Base-by-base conservation (phyloP, 441 rosid species). In the Isatis lusitanica region DNA sequence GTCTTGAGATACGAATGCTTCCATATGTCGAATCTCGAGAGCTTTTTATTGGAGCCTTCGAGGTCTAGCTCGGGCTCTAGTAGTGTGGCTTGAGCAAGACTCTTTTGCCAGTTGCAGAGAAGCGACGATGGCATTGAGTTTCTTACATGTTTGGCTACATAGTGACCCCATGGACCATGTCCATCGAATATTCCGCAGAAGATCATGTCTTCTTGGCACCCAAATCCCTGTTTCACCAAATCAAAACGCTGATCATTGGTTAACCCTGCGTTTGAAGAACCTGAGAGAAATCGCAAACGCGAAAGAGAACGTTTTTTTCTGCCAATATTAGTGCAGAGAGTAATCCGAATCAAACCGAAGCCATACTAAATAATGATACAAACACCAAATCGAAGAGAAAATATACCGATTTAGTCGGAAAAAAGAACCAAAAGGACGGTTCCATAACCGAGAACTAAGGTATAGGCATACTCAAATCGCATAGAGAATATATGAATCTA, bases 151-250 rank as follows among this genome's bases (percentile, higher is more conserved):
- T 91, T 92, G 1, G 98, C 82, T 51, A 95, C 98, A 42, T 70
- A 92, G 78, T 95, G 99, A 26, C 99, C 99, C 99, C 99, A 95
- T 8, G 89, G 88, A 60, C 98, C 99, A 15, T 92, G 99, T 46
- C 99, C 98, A 74, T 95, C 98, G 68, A 92, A 95, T 79, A 95
- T 86, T 70, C 99, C 99, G 7, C 98, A 92, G 60, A 92, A 95
- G 0, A 81, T 74, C 94, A 90, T 95, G 78, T 92, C 99, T 64
- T 74, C 87, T 81, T 95, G 99, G 70, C 98, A 85, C 74, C 99
- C 99, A 75, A 84, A 95, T 79, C 85, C 96, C 98, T 94, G 10
- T 40, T 40, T 71, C 30, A 26, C 16, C 16, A 57, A 43, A 18
- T 12, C 66, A 39, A 13, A 58, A 33, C 5, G 4, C 57, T 11